Percentiles rank a stretch among this genome's conserved stretches.
phyloP scores from a whole-genome alignment of 352 stramenopile genomes.

The Phytophthora uliginosa region DNA sequence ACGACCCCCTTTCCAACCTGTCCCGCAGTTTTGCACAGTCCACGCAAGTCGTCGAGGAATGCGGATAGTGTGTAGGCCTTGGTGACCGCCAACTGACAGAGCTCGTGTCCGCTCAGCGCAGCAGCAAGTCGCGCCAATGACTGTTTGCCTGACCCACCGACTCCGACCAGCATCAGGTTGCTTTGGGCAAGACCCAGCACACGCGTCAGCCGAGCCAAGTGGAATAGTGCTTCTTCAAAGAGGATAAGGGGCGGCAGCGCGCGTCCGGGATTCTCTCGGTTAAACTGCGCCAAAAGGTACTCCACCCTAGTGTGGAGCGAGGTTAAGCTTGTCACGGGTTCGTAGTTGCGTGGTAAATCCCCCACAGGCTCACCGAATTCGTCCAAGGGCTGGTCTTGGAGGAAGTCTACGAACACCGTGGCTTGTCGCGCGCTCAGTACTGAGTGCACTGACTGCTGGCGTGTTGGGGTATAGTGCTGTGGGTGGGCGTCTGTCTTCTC shows the following conservation, averaged over 20 bases:
- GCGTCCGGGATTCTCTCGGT: conserved; percentile 77
- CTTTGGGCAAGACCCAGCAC: conserved; percentile 85
- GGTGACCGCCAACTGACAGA: conserved; percentile 91
- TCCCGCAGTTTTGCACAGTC: conserved; percentile 87
- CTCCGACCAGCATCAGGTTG: conserved; percentile 93
- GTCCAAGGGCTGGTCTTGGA: conserved; percentile 83
- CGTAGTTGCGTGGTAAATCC: conserved; percentile 89
- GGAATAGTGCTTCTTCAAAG: conserved; percentile 91
- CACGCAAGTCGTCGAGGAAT: conserved; percentile 90
- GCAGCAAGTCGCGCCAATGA: conserved; percentile 83
- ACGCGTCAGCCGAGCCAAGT: conserved; percentile 88
- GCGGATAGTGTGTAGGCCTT: conserved; percentile 89
- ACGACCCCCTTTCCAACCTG: conserved; percentile 83
- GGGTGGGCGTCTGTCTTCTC: conserved; percentile 17
- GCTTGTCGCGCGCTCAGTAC: conserved; percentile 15
- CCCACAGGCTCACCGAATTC: conserved; percentile 85
- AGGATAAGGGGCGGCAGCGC: conserved; percentile 86
- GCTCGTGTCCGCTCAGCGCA: conserved; percentile 77
- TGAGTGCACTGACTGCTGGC: conserved; percentile 24
- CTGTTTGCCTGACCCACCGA: conserved; percentile 92
- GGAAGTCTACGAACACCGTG: conserved; percentile 86
- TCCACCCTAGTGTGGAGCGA: conserved; percentile 66
- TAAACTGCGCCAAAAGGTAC: conserved; percentile 79
- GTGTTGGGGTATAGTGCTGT: conserved; percentile 8
- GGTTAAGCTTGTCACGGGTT: conserved; percentile 60